Evolutionary conservation across 208 protist species (phyloP).

Genomic region (Acanthamoeba sp.): DNA sequence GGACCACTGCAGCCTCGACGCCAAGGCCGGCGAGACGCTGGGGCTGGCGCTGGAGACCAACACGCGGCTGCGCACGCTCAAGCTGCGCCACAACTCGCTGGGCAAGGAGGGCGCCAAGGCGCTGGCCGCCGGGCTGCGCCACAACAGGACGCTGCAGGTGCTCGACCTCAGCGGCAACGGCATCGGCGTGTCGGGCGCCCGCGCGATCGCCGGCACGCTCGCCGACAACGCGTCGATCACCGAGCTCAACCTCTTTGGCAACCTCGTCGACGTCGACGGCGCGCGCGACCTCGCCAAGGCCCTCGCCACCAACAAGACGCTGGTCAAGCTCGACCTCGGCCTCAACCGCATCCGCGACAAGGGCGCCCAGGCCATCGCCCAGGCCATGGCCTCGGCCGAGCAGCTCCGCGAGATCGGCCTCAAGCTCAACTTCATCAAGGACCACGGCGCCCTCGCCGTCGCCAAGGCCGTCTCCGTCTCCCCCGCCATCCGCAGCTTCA

Average conservation of each 20-base stretch:
- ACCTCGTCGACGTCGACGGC: slow-evolving; percentile 74
- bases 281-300: slow-evolving; percentile 52
- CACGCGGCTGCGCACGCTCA: slow-evolving; percentile 42
- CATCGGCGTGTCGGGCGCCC: slow-evolving; percentile 71
- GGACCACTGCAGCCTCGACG: slow-evolving; percentile 26
- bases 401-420: slow-evolving; percentile 47
- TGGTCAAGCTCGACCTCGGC: slow-evolving; percentile 66
- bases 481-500: slow-evolving; percentile 29
- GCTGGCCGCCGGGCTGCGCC: slow-evolving; percentile 18
- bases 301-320: slow-evolving; percentile 62
- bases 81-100: slow-evolving; percentile 59
- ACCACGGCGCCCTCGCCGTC: slow-evolving; percentile 46
- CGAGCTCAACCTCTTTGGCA: slow-evolving; percentile 75
- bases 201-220: slow-evolving; percentile 41
- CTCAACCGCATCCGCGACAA: slow-evolving; percentile 73
- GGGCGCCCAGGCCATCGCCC: slow-evolving; percentile 57
- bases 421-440: slow-evolving; percentile 69
- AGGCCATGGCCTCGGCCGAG: slow-evolving; percentile 48
- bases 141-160: slow-evolving; percentile 54
- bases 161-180: slow-evolving; percentile 71
- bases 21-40: slow-evolving; percentile 59
- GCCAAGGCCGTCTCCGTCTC: slow-evolving; percentile 37
- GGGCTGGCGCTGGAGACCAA: slow-evolving; percentile 68
- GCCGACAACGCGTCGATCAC: slow-evolving; percentile 49
- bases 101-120: slow-evolving; percentile 72